Evolutionary conservation across 345 rosid species (phyloP).

Genomic region (Citrus reticulata): DNA sequence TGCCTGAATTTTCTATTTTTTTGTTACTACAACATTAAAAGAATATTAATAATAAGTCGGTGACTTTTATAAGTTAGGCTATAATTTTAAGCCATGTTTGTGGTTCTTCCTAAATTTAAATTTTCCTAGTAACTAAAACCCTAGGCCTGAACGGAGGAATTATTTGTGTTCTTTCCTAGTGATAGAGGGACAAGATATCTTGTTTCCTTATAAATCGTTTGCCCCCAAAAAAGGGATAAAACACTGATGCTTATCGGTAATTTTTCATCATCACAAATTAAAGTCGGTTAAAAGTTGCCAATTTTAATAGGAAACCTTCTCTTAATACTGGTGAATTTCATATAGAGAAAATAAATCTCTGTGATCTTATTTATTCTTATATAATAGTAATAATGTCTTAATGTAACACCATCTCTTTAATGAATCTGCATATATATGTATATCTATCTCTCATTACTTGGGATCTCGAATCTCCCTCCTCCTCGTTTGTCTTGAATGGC

Average conservation of each 20-base stretch:
- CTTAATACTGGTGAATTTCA: not conserved
- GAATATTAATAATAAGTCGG: too few relatives aligned
- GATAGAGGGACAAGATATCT: not conserved
- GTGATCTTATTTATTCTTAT: not conserved
- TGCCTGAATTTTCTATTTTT: too few relatives aligned
- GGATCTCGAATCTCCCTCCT: not conserved
- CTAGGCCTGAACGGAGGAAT: not conserved
- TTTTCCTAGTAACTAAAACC: not conserved
- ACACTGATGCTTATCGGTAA: not conserved
- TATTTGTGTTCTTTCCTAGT: not conserved
- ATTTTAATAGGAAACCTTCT: not conserved
- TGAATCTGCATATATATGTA: too few relatives aligned
- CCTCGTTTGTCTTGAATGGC: not conserved
- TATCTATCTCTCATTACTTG: not conserved
- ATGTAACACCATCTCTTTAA: not conserved
- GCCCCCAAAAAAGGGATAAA: not conserved
- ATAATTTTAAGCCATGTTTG: fast-evolving
- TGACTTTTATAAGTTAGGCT: too few relatives aligned
- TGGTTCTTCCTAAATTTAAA: not conserved
- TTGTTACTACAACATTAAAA: too few relatives aligned
- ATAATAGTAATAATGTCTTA: not conserved
- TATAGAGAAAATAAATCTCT: not conserved
- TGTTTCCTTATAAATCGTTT: not conserved
- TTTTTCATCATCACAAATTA: not conserved
- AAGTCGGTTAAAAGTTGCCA: not conserved